phyloP scores from a whole-genome alignment of 768 basidiomycete genomes.

The Leccinum incarnatum region DNA sequence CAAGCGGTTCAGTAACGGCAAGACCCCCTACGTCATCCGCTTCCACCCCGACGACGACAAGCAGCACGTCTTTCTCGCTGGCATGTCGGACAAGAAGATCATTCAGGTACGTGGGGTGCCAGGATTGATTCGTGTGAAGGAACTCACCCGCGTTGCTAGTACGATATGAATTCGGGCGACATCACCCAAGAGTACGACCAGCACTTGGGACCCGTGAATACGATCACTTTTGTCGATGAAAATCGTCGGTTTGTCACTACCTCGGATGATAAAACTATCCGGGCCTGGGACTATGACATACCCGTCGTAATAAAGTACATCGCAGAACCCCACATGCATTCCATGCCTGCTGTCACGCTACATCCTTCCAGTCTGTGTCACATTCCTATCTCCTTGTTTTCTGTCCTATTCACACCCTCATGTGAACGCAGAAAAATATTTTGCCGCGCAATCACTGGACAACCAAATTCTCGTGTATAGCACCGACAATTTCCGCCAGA shows the following conservation, averaged over 20 bases:
- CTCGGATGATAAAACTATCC: slow-evolving; percentile 98
- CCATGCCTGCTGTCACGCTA: slow-evolving; percentile 96
- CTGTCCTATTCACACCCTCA: slow-evolving; percentile 16
- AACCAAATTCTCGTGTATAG: slow-evolving; percentile 98
- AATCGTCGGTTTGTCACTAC: slow-evolving; percentile 97
- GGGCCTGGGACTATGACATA: slow-evolving; percentile 99
- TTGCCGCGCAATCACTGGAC: slow-evolving; percentile 96
- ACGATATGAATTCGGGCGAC: slow-evolving; percentile 92
- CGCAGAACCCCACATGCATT: slow-evolving; percentile 99
- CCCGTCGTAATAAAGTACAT: slow-evolving; percentile 99
- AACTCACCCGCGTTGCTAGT: slow-evolving; percentile 45
- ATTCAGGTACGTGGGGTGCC: slow-evolving; percentile 66
- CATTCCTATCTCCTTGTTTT: slow-evolving; percentile 6
- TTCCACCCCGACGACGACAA: slow-evolving; percentile 98
- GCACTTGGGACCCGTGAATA: slow-evolving; percentile 96
- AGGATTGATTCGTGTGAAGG: neutral
- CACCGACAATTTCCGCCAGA: slow-evolving; percentile 97
- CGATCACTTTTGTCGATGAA: slow-evolving; percentile 98
- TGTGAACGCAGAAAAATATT: slow-evolving; percentile 73
- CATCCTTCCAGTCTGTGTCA: slow-evolving; percentile 84
- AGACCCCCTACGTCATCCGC: slow-evolving; percentile 91
- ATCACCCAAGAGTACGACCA: slow-evolving; percentile 99
- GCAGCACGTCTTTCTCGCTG: slow-evolving; percentile 93
- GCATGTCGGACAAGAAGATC: slow-evolving; percentile 99
- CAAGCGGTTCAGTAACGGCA: slow-evolving; percentile 95